These are phyloP conservation scores for Pythium guiyangense DNA, from an alignment of 352 stramenopile species.

Conservation along the genomic window DNA sequence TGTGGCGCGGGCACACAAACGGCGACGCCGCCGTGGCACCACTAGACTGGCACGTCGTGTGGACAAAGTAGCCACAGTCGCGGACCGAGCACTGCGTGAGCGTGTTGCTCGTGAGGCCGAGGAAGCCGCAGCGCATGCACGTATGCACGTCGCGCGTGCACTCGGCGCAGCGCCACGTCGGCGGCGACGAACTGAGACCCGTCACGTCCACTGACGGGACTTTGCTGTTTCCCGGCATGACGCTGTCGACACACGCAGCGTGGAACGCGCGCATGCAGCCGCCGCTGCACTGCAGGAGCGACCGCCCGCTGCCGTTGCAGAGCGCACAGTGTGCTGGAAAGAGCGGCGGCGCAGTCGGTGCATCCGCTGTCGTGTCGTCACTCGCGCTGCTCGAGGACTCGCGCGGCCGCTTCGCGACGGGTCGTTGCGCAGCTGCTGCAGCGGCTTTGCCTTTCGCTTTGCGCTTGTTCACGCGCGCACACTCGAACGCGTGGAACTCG, in stretches of 20 bases:
- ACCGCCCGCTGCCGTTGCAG: constrained; percentile 42
- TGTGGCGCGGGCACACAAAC: constrained; percentile 60
- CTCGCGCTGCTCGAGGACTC: constrained; percentile 6
- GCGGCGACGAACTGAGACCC: background rate
- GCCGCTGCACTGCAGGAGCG: constrained; percentile 51
- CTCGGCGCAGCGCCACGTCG: constrained; percentile 57
- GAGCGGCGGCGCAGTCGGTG: constrained; percentile 22
- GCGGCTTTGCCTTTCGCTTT: constrained; percentile 5
- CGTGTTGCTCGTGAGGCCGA: constrained; percentile 54
- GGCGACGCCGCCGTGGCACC: constrained; percentile 4
- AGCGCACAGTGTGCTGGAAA: constrained; percentile 57
- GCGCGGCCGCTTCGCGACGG: constrained; percentile 35
- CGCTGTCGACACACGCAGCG: constrained; percentile 49
- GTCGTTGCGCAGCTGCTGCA: constrained; percentile 11
- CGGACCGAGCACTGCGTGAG: constrained; percentile 42
- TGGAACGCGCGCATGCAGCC: constrained; percentile 61
- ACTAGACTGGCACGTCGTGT: constrained; percentile 37
- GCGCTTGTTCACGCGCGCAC: constrained; percentile 53
- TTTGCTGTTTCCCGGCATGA: constrained; percentile 18
- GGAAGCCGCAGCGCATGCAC: constrained; percentile 63
- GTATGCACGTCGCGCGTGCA: constrained; percentile 50
- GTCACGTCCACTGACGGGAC: background rate
- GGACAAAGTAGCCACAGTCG: constrained; percentile 62
- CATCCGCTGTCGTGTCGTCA: background rate
- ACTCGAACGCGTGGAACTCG: constrained; percentile 76